These are phyloP conservation scores for Narthecium ossifragum DNA, from an alignment of 106 monocot species.

Conservation along the genomic window DNA sequence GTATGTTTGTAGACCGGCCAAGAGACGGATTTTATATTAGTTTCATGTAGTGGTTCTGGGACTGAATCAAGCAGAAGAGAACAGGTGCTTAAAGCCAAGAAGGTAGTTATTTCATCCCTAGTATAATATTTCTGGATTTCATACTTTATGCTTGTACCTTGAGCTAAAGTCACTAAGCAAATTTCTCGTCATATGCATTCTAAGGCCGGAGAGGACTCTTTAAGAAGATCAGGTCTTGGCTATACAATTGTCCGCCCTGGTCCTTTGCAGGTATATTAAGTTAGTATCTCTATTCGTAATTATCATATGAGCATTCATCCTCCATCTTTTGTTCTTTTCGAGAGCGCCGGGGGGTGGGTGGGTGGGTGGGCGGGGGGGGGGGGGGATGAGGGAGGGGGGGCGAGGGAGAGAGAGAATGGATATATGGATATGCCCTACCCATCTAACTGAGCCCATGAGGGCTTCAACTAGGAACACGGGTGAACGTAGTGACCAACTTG, in stretches of 20 bases:
- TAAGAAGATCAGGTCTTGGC: conserved; percentile 93
- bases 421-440: too few relatives aligned
- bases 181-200: conserved; percentile 1
- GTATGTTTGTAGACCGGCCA: conserved; percentile 64
- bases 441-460: too few relatives aligned
- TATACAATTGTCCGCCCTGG: conserved; percentile 98
- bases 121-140: background rate
- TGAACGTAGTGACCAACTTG: too few relatives aligned
- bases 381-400: too few relatives aligned
- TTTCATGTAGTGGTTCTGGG: conserved; percentile 86
- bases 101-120: conserved; percentile 25
- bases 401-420: too few relatives aligned
- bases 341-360: too few relatives aligned
- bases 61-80: conserved; percentile 82
- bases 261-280: conserved; percentile 65
- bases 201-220: conserved; percentile 84
- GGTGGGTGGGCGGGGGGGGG: too few relatives aligned
- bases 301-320: too few relatives aligned
- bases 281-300: too few relatives aligned
- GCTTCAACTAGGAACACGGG: too few relatives aligned
- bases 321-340: too few relatives aligned
- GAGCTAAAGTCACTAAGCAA: background rate
- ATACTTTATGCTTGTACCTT: background rate
- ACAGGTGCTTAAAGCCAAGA: conserved; percentile 94
- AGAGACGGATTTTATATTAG: conserved; percentile 95